Conservation (phyloP, 2,329 filamentous ascomycete genomes). For the Cytospora schulzeri region DNA sequence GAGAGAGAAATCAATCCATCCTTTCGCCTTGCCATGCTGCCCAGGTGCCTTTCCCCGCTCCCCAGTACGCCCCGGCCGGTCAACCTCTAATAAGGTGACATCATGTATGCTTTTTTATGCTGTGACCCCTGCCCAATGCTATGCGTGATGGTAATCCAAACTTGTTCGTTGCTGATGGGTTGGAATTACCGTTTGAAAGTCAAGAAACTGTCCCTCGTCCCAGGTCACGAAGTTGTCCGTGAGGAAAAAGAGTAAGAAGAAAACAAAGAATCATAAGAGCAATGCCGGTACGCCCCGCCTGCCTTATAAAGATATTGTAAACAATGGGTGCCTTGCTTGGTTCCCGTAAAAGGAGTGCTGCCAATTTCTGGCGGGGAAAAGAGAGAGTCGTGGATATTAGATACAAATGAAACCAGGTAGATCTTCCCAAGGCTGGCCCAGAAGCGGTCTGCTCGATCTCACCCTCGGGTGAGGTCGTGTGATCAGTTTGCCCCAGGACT, state of each 20-base stretch:
- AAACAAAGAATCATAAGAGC: background rate
- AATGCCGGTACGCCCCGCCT: background rate
- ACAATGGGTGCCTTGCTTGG: background rate
- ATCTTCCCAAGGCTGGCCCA: background rate
- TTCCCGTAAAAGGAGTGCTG: background rate
- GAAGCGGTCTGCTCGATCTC: background rate
- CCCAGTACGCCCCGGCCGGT: slow-evolving; percentile 14
- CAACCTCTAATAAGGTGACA: slow-evolving; percentile 21
- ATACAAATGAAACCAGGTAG: background rate
- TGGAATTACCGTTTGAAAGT: background rate
- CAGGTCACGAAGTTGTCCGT: background rate
- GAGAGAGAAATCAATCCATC: no score
- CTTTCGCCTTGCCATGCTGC: background rate
- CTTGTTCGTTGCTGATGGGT: background rate
- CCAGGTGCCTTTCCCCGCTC: background rate
- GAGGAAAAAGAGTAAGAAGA: background rate
- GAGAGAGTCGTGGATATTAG: background rate
- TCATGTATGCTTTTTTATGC: slow-evolving; percentile 21
- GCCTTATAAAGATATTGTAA: background rate
- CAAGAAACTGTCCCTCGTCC: background rate
- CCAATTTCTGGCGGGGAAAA: background rate
- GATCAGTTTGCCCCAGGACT: background rate
- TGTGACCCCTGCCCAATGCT: background rate
- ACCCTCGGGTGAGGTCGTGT: background rate
- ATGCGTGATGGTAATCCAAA: background rate